These are phyloP conservation scores for Lactarius vividus DNA, from an alignment of 768 basidiomycete species.

Conservation along the genomic window DNA sequence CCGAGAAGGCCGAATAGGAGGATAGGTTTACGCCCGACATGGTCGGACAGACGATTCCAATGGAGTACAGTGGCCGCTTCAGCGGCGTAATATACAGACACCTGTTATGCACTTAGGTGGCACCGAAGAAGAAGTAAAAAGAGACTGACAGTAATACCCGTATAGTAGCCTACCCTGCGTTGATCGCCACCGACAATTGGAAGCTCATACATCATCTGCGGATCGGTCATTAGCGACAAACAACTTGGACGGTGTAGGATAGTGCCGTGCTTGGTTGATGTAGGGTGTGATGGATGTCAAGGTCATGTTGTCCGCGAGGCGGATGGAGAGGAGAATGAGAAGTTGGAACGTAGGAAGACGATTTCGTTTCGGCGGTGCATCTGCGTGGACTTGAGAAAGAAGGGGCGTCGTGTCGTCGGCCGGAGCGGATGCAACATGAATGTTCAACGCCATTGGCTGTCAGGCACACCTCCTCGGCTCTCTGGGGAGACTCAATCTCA, in stretches of 20 bases:
- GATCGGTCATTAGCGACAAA: neutral
- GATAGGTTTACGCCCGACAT: conserved; percentile 46
- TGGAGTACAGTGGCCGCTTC: conserved; percentile 45
- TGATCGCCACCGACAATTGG: conserved; percentile 45
- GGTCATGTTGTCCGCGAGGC: neutral
- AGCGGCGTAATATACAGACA: conserved; percentile 46
- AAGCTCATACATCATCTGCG: conserved; percentile 42
- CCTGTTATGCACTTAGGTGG: conserved; percentile 30
- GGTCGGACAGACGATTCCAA: conserved; percentile 47
- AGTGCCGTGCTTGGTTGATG: conserved; percentile 42
- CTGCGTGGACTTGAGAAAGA: neutral
- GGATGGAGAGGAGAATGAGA: neutral
- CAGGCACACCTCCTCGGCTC: too few relatives aligned
- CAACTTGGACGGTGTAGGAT: neutral
- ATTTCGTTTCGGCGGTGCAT: neutral
- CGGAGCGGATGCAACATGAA: too few relatives aligned
- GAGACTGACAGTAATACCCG: conserved; percentile 45
- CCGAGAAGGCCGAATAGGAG: conserved; percentile 39
- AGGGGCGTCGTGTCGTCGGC: neutral
- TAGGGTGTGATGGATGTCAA: conserved; percentile 43
- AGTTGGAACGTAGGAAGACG: neutral
- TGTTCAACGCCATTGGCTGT: too few relatives aligned
- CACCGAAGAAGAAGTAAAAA: neutral
- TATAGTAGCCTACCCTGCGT: conserved; percentile 46
- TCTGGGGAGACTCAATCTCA: too few relatives aligned